Conservation (phyloP, 805 yeast genomes). For the Saccharomycopsis sp. region DNA sequence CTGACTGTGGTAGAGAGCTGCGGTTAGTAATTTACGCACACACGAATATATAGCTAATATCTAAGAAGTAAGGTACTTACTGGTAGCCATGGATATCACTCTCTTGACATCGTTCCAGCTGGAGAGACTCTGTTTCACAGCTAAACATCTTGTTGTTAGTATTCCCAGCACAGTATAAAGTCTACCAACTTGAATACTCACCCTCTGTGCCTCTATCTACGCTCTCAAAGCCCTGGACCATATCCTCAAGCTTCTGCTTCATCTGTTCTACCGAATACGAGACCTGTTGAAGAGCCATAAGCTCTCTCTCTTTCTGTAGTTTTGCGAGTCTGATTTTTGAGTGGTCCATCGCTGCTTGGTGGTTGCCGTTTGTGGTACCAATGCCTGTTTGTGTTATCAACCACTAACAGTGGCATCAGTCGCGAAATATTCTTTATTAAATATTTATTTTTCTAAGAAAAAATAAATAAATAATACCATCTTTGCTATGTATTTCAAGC, state of each 20-base stretch:
- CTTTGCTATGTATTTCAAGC: no score
- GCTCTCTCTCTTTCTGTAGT: conserved; percentile 16
- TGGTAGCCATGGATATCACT: conserved; percentile 52
- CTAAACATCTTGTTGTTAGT: conserved; percentile 18
- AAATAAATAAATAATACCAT: no score
- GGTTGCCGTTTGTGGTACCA: no score
- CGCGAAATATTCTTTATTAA: neutral
- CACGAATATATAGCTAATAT: conserved; percentile 19
- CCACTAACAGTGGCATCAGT: no score
- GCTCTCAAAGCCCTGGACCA: conserved; percentile 16
- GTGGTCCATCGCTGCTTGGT: conserved; percentile 4
- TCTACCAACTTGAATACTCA: conserved; percentile 15
- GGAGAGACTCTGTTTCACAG: conserved; percentile 50
- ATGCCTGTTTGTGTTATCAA: no score
- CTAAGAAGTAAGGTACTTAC: conserved; percentile 20
- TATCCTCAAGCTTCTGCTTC: conserved; percentile 12
- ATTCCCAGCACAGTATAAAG: neutral
- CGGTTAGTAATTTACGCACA: conserved; percentile 35
- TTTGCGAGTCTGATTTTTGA: conserved; percentile 9
- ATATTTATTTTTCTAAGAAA: no score
- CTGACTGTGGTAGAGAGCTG: conserved; percentile 7
- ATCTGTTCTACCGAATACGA: conserved; percentile 20
- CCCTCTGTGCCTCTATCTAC: conserved; percentile 44
- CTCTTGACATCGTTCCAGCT: conserved; percentile 61
- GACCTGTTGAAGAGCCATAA: conserved; percentile 20